phyloP scores from a whole-genome alignment of 768 basidiomycete species.

The Lactarius quietus region DNA sequence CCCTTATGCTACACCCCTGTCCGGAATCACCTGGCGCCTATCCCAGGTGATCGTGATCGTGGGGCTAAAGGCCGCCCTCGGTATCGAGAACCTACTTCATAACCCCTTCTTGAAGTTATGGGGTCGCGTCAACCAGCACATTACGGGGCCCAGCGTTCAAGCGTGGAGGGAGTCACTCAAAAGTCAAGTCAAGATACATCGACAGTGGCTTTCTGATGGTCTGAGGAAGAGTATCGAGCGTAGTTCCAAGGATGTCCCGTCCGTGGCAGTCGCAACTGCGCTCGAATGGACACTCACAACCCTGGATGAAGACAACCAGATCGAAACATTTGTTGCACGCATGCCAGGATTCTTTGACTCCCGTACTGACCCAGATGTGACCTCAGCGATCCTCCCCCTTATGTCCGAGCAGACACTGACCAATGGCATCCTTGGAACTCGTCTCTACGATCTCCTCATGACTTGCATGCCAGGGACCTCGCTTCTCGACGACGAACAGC shows the following conservation, averaged over 20 bases:
- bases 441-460: background rate
- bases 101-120: background rate
- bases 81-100: background rate
- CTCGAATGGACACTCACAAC: background rate
- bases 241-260: background rate
- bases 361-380: background rate
- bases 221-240: background rate
- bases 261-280: background rate
- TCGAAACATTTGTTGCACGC: background rate
- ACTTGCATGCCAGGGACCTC: background rate
- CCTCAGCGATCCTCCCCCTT: background rate
- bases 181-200: background rate
- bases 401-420: background rate
- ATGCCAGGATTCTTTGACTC: background rate
- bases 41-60: background rate
- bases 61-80: background rate
- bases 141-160: background rate
- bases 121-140: background rate
- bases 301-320: background rate
- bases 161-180: background rate
- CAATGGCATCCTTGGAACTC: background rate
- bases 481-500: background rate
- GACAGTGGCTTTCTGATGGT: conserved; percentile 1
- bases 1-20: conserved; percentile 1
- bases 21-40: background rate